Conservation (phyloP, 2,329 filamentous ascomycete species). For the Fusarium sulawesiense region DNA sequence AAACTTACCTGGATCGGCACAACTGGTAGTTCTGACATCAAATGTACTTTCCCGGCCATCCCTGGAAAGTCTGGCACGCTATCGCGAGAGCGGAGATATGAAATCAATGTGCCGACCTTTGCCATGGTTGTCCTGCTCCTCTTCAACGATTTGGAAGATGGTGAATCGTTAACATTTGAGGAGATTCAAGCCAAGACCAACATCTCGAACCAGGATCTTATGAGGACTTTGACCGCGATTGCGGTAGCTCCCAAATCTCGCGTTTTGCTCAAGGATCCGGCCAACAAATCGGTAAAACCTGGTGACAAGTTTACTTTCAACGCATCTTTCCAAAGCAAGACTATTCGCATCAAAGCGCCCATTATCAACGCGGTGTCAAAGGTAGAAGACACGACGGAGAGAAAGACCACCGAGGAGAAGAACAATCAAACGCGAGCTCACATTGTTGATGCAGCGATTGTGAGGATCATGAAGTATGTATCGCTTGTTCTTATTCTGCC, state of each 20-base stretch:
- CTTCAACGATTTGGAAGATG: constrained; percentile 80
- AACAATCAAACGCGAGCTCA: constrained; percentile 78
- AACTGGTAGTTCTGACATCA: constrained; percentile 84
- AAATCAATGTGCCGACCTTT: constrained; percentile 92
- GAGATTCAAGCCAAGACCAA: constrained; percentile 87
- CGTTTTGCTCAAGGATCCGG: constrained; percentile 82
- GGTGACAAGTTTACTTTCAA: constrained; percentile 88
- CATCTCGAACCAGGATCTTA: constrained; percentile 79
- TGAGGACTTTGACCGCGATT: constrained; percentile 82
- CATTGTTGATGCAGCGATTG: constrained; percentile 80
- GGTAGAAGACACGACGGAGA: constrained; percentile 79
- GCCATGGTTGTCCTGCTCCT: constrained; percentile 90
- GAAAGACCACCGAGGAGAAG: constrained; percentile 78
- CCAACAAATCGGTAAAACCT: constrained; percentile 79
- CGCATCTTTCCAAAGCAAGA: constrained; percentile 80
- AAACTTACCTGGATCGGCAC: constrained; percentile 84
- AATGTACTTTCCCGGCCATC: constrained; percentile 79
- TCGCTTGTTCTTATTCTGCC: not conserved
- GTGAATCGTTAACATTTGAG: constrained; percentile 68
- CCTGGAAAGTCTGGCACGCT: constrained; percentile 73
- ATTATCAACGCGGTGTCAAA: constrained; percentile 85
- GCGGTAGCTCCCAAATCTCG: constrained; percentile 85
- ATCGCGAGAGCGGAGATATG: constrained; percentile 78
- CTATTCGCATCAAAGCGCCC: constrained; percentile 88
- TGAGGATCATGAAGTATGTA: constrained; percentile 86